Percentiles rank a stretch among this genome's conserved stretches.
Conservation (phyloP, 306 rosid genomes). For the Cotoneaster glaucophyllus region DNA sequence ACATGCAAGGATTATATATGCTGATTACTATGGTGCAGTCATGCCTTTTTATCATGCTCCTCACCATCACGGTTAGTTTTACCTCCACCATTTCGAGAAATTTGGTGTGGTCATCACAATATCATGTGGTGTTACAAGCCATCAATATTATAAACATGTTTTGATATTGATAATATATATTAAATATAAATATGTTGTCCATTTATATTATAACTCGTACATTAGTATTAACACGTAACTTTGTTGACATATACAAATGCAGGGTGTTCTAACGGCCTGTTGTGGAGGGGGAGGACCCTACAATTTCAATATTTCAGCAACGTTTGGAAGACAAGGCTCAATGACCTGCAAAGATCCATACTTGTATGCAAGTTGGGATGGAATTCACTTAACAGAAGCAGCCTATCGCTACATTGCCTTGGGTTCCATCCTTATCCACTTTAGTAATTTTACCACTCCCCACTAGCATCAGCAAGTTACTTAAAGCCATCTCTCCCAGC, state of each 20-base stretch:
- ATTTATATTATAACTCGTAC: no score
- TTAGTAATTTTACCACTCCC: background rate
- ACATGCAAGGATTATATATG: slow-evolving; percentile 48
- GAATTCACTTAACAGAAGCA: slow-evolving; percentile 60
- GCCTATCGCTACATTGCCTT: slow-evolving; percentile 46
- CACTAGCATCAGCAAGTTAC: no score
- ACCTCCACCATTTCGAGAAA: background rate
- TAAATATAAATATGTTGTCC: no score
- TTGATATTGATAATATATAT: no score
- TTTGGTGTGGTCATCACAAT: background rate
- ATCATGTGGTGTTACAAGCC: no score
- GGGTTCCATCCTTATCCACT: slow-evolving; percentile 33
- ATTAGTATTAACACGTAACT: background rate
- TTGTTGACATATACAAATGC: background rate
- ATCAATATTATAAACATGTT: no score
- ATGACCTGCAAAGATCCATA: slow-evolving; percentile 43
- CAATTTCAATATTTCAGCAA: slow-evolving; percentile 53
- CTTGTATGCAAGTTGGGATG: slow-evolving; percentile 53
- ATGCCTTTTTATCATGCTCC: slow-evolving; percentile 42
- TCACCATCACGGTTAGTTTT: slow-evolving; percentile 32
- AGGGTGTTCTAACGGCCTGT: slow-evolving; percentile 44
- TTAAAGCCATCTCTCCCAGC: no score
- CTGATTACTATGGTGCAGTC: slow-evolving; percentile 50
- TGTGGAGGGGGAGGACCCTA: slow-evolving; percentile 79
- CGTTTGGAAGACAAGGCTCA: slow-evolving; percentile 46